Evolutionary conservation across 2,329 filamentous ascomycete species (phyloP), one percentile per base, ranked within the genome.

Genomic region (Botryotinia convoluta): DNA sequence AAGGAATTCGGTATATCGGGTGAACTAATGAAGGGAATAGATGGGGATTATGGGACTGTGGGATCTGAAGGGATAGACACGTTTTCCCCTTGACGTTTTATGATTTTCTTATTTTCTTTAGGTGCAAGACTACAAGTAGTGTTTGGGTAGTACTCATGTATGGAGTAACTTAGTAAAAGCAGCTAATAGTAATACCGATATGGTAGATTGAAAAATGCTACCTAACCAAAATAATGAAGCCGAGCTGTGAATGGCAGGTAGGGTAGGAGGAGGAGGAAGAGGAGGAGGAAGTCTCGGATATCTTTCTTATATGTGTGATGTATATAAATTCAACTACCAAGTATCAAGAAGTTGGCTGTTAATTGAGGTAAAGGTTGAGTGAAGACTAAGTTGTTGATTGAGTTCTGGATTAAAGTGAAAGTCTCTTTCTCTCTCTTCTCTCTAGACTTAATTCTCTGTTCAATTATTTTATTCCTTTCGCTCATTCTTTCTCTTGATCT

Each of bases 1-100:
- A 45, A 26, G 44, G 26, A 51, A 26, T 65, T 65, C 63, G 63
- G 63, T 65, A 51, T 65, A 65, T 65, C 63, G 63, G 63, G 63
- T 1, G 29, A 65, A 65, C 16, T 65, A 39, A 65, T 26, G 14
- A 35, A 37, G 29, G 22, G 9, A n/a, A 35, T 16, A n/a, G 63
- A 62, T 62, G 32, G 35, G 35, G 59, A 61, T 61, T 26, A 32
- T 39, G 60, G 37, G 60, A 62, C 9, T n/a, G 12, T 51, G 48
- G 48, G 48, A 51, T 51, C 48, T 22, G 59, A 26, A n/a, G 14
- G 37, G 35, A 62, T 18, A 63, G 37, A 44, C 37, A 63, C 61
- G 37, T 63, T 63, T 63, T 63, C 26, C 61, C 61, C 39, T 63
- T 63, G 37, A 63, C 26, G 26, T 62, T 39, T 62, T 29, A 18